These are phyloP conservation scores for Echites panduratus DNA, from an alignment of 257 asterid genomes.

Conservation along the genomic window DNA sequence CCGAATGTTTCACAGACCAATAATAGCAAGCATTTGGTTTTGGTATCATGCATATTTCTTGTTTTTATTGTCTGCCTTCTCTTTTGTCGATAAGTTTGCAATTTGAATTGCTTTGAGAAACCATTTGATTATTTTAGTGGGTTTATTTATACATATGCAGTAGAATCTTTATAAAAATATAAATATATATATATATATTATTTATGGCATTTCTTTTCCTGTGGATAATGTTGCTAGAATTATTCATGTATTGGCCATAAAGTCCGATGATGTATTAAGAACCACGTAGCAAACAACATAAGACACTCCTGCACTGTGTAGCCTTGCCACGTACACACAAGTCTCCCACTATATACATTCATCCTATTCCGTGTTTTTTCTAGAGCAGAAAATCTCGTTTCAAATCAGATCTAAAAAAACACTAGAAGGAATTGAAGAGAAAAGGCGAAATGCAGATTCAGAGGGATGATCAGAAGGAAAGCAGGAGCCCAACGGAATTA, in stretches of 20 bases:
- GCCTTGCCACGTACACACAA: constrained; percentile 16
- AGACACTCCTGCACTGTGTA: constrained; percentile 13
- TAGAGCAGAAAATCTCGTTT: neutral
- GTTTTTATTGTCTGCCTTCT: too few species aligned
- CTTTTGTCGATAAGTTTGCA: too few species aligned
- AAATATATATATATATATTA: too few species aligned
- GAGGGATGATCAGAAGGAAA: neutral
- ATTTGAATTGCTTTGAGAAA: too few species aligned
- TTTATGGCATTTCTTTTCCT: neutral
- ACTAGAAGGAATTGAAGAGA: neutral
- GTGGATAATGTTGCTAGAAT: constrained; percentile 1
- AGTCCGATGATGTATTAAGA: neutral
- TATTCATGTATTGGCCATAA: neutral
- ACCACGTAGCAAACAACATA: constrained; percentile 14
- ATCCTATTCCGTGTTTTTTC: neutral
- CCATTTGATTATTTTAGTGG: too few species aligned
- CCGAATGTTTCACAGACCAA: too few species aligned
- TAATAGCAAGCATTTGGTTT: too few species aligned
- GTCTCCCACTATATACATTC: neutral
- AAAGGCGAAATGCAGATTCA: constrained; percentile 10
- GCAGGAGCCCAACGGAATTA: neutral
- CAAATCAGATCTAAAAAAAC: neutral
- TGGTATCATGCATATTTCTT: too few species aligned
- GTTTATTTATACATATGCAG: too few species aligned
- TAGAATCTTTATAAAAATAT: too few species aligned